Percentiles rank a stretch among this genome's conserved stretches.
Conservation (phyloP, 2,329 filamentous ascomycete genomes). For the Hymenoscyphus albidus region DNA sequence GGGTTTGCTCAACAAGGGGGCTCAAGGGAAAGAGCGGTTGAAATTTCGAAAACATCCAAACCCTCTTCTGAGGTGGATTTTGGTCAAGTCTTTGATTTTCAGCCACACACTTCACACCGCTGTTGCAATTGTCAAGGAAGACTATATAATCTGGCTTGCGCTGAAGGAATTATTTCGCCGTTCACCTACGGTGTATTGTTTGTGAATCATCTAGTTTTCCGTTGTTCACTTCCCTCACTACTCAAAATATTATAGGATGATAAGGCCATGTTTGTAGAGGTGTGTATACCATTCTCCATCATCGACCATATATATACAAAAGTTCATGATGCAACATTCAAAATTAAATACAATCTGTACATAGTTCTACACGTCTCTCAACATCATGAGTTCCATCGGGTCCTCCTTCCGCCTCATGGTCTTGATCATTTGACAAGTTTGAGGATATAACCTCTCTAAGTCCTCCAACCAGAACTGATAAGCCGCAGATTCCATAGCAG, state of each 20-base stretch:
- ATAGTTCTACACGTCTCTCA: constrained; percentile 4
- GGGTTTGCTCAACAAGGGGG: no score
- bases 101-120: no score
- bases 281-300: background rate
- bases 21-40: no score
- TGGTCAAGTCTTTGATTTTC: no score
- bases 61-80: no score
- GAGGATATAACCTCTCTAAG: constrained; percentile 31
- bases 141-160: no score
- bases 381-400: constrained; percentile 25
- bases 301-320: background rate
- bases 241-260: background rate
- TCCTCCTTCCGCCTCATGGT: constrained; percentile 31
- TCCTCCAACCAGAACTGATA: constrained; percentile 26
- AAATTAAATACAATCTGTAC: background rate
- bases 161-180: no score
- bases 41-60: no score
- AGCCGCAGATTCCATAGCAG: constrained; percentile 22
- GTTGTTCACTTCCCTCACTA: background rate
- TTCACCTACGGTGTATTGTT: no score
- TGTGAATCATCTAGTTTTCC: background rate
- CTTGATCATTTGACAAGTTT: constrained; percentile 29
- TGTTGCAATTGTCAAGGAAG: no score
- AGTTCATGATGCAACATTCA: background rate
- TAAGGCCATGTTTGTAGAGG: background rate